Evolutionary conservation across 177 flowering plant genomes (phyloP), one percentile per base, ranked within the genome.

Genomic region (Vitis hybrid): DNA sequence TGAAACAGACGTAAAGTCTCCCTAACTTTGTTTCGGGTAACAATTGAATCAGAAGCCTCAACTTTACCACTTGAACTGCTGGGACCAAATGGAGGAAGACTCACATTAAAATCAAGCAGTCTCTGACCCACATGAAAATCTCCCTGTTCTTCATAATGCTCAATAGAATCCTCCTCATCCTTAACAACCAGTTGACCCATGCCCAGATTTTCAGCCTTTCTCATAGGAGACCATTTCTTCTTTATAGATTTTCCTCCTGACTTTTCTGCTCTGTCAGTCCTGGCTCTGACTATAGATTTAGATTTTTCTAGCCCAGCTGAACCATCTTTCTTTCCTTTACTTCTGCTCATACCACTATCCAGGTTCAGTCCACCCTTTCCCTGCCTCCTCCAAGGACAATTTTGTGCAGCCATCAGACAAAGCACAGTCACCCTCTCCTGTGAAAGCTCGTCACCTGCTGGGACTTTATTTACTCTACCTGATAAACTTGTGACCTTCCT

Each of bases 1-100:
- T 93, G 92, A 72, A 88, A 93, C 45, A 91, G 57, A 39, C 90
- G 89, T 50, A 91, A 79, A 60, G 90, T 83, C 72, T 89, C 99
- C 72, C 88, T 81, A 14, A 91, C 97, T 72, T 80, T 83, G 59
- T 60, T 74, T 49, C 94, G 83, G 16, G 82, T 72, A 19, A 55
- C 78, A 57, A 15, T 26, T 10, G 57, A 72, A 22, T 74, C 78
- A 18, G 5, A 15, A 7, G 75, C 71, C 50, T 63, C 64, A 63
- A 57, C 74, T 58, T 55, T 72, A 59, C 55, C 63, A 62, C 70
- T 68, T n/a, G 67, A 68, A 69, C 67, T 68, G 20, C 66, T 74
- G 16, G 76, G 75, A 62, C 71, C 72, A 58, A 75, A 73, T 31
- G 93, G 90, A 67, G 80, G 86, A 58, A 86, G 59, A 39, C 13